Base-by-base conservation (phyloP, 148 eudicot genomes). In the Bassia scoparia region DNA sequence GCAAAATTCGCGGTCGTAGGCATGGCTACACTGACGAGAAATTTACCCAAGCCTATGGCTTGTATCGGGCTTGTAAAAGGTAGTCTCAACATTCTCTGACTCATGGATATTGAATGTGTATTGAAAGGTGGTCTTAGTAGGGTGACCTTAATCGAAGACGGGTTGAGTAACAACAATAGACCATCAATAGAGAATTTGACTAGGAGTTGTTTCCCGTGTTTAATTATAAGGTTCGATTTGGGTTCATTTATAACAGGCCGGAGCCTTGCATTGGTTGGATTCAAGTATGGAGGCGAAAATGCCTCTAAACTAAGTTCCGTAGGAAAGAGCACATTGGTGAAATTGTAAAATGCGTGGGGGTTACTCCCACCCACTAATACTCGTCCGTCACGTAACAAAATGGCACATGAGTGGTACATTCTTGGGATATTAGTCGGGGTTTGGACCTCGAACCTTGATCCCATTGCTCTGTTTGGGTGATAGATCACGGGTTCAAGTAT, bases 281-380 rank as follows among this genome's bases (percentile, higher is more conserved):
- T 80, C 70, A 92, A 67, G 67, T 92, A 92, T 0, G 82, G n/a
- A 0, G 98, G 98, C 0, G 82, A 90, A 64, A 81, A 92, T 0
- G 96, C 81, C 67, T 92, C 98, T 61, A 92, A 54, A 18, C 87
- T 83, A 24, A 92, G 79, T 0, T 92, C 96, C 0, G 98, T 92
- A 0, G 98, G 98, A 21, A 49, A 92, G 3, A 82, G 55, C 0
- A 84, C 88, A 0, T 72, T 56, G 0, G 84, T 83, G 38, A 86
- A 90, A 4, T 73, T 70, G 61, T 90, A 83, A 0, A 27, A 76
- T 9, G 2, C 24, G 30, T 92, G 89, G 0, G 98, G 92, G 38
- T 89, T 92, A 70, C 88, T 89, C 5, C 97, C 97, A 0, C 91
- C 93, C 10, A 92, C 96, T 0, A 92, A 67, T 16, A 92, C 79